Evolutionary conservation across 805 yeast species (phyloP).

Genomic region (Cyberlindnera euphorbiiphila): DNA sequence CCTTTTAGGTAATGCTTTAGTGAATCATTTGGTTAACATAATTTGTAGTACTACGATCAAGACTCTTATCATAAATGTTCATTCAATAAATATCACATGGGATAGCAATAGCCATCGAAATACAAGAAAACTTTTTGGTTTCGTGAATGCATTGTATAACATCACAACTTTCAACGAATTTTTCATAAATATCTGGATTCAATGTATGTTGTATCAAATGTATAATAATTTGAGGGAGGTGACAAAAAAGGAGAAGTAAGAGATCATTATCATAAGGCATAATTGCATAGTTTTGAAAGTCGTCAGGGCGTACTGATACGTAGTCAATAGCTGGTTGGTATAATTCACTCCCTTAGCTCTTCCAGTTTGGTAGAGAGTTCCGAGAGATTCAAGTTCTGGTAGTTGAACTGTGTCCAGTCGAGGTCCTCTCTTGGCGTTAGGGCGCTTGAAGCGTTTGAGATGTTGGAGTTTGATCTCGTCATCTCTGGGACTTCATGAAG

Average conservation of each 20-base stretch:
- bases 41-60: neutral
- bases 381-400: slow-evolving; percentile 18
- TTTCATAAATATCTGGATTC: neutral
- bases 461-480: slow-evolving; percentile 24
- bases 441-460: slow-evolving; percentile 10
- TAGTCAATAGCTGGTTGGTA: too few species aligned
- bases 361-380: slow-evolving; percentile 22
- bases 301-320: neutral
- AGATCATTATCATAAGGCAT: neutral
- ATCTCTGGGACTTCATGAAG: slow-evolving; percentile 21
- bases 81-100: too few species aligned
- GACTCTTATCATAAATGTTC: too few species aligned
- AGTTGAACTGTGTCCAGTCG: slow-evolving; percentile 17
- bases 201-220: neutral
- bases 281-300: neutral
- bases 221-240: neutral
- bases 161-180: neutral
- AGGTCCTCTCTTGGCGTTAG: slow-evolving; percentile 15
- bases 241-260: neutral
- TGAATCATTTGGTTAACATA: too few species aligned
- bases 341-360: slow-evolving; percentile 6
- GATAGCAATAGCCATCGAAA: too few species aligned
- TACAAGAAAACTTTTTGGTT: too few species aligned
- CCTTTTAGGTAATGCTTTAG: slow-evolving; percentile 22
- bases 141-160: too few species aligned